A percentile compares a stretch with the other conserved stretches of the same genome.
Conservation (phyloP, 495 filamentous ascomycete genomes). For the Penicillium salamii region DNA sequence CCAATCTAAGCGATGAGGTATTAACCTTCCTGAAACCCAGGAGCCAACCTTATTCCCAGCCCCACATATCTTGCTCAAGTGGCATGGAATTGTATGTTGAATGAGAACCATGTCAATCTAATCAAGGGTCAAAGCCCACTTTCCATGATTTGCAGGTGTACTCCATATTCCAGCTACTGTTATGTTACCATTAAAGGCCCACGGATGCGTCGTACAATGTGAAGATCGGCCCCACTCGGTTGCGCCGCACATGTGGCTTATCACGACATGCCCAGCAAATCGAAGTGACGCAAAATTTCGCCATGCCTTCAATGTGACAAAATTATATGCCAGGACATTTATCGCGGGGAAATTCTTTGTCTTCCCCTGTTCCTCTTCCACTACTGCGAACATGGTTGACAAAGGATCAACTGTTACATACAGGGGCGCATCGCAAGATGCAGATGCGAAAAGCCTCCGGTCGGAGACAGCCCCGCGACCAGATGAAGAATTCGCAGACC, state of each 20-base stretch:
- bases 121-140: too few species aligned
- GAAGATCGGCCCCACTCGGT: not conserved
- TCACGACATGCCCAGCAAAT: constrained; percentile 36
- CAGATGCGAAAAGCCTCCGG: not conserved
- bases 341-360: not conserved
- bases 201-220: too few species aligned
- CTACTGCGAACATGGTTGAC: constrained; percentile 1
- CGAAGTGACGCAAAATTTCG: not conserved
- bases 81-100: too few species aligned
- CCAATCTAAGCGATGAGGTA: too few species aligned
- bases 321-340: not conserved
- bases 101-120: too few species aligned
- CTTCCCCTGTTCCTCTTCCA: not conserved
- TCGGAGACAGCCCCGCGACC: not conserved
- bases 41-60: too few species aligned
- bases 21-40: too few species aligned
- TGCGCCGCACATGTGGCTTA: constrained; percentile 11
- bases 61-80: too few species aligned
- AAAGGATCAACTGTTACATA: constrained; percentile 13
- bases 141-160: too few species aligned
- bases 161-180: too few species aligned
- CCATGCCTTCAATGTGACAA: not conserved
- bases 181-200: too few species aligned
- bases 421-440: constrained; percentile 2
- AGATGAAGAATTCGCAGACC: constrained; percentile 16